phyloP scores from a whole-genome alignment of 345 rosid genomes.

The Salix koriyanagi region DNA sequence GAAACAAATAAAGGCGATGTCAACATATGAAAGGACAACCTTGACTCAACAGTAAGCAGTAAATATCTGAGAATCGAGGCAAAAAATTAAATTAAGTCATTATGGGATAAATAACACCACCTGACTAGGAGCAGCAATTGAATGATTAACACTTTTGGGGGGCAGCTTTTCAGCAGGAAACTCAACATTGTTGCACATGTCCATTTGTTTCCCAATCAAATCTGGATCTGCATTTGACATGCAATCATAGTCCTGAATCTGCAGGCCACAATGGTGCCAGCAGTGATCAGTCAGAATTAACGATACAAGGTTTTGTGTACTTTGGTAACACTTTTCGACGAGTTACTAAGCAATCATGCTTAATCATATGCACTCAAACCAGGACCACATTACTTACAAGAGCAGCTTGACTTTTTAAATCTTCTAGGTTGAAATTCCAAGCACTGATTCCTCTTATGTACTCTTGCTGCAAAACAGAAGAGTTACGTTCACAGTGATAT shows the following conservation, averaged over 20 bases:
- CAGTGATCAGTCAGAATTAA: slow-evolving; percentile 9
- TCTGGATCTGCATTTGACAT: slow-evolving; percentile 45
- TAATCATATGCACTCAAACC: neutral
- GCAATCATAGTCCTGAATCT: slow-evolving; percentile 72
- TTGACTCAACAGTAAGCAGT: neutral
- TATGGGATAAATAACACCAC: slow-evolving; percentile 41
- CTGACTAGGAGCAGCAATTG: slow-evolving; percentile 49
- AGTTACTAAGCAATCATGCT: neutral
- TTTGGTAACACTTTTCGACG: neutral
- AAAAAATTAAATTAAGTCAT: neutral
- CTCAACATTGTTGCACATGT: slow-evolving; percentile 35
- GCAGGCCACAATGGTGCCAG: slow-evolving; percentile 25
- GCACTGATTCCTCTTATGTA: slow-evolving; percentile 91
- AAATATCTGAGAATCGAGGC: neutral
- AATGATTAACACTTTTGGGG: slow-evolving; percentile 40
- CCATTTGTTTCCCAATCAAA: slow-evolving; percentile 40
- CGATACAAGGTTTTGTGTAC: neutral
- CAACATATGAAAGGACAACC: slow-evolving; percentile 10
- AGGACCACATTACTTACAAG: slow-evolving; percentile 46
- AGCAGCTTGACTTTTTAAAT: slow-evolving; percentile 89
- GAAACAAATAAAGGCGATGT: slow-evolving; percentile 29
- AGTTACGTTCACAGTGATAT: slow-evolving; percentile 8
- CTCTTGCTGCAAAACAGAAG: slow-evolving; percentile 69
- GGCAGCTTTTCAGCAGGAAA: slow-evolving; percentile 33
- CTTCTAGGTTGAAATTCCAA: slow-evolving; percentile 98